phyloP scores from a whole-genome alignment of 768 basidiomycete genomes.

The Cystobasidiopsis lactophilus region DNA sequence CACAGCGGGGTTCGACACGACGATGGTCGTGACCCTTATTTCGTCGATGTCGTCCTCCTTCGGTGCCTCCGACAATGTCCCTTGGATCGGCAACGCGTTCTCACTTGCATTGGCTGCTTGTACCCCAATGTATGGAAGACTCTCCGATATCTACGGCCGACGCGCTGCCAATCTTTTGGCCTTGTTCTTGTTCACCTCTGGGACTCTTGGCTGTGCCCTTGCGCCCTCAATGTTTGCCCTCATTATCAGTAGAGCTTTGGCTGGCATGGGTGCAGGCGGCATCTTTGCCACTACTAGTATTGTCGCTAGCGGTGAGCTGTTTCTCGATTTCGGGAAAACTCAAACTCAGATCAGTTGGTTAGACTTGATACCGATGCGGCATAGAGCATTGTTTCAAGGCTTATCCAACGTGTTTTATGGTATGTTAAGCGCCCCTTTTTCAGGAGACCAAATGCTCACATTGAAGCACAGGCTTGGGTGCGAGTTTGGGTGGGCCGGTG shows the following conservation, averaged over 20 bases:
- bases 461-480: neutral
- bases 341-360: slow-evolving; percentile 10
- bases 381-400: neutral
- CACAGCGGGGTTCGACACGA: too few species aligned
- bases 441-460: neutral
- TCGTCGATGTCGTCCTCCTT: too few species aligned
- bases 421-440: slow-evolving; percentile 5
- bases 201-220: slow-evolving; percentile 65
- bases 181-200: slow-evolving; percentile 58
- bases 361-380: neutral
- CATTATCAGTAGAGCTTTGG: slow-evolving; percentile 58
- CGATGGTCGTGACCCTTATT: too few species aligned
- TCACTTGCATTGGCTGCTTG: slow-evolving; percentile 18
- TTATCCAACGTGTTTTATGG: slow-evolving; percentile 52
- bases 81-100: slow-evolving; percentile 40
- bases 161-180: slow-evolving; percentile 76
- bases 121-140: slow-evolving; percentile 23
- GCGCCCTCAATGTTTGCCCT: slow-evolving; percentile 67
- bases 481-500: neutral
- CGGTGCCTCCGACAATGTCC: slow-evolving; percentile 36
- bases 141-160: slow-evolving; percentile 30
- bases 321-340: slow-evolving; percentile 75
- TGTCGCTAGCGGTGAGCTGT: slow-evolving; percentile 58
- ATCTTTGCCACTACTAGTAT: slow-evolving; percentile 30
- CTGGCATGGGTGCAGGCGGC: slow-evolving; percentile 53